Evolutionary conservation across 805 yeast genomes (phyloP).

Genomic region (Ogataea ramenticola): DNA sequence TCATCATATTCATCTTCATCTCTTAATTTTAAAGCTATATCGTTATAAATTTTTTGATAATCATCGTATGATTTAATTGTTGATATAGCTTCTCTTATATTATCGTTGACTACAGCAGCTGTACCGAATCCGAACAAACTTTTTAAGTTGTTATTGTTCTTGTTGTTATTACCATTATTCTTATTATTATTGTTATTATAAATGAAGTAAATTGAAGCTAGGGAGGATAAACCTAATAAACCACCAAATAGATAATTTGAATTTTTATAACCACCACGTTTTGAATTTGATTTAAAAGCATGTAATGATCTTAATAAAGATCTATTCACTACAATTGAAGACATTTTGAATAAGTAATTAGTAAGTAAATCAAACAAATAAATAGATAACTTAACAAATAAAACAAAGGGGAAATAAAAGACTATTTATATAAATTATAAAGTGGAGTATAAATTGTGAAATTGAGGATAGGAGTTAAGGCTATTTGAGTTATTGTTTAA

Average conservation of each 20-base stretch:
- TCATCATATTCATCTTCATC: constrained; percentile 54
- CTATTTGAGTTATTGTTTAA: no score
- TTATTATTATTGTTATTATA: constrained; percentile 15
- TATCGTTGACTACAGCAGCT: constrained; percentile 28
- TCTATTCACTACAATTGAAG: background rate
- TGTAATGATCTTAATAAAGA: background rate
- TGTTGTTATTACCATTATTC: constrained; percentile 10
- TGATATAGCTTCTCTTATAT: constrained; percentile 25
- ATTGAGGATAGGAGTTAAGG: no score
- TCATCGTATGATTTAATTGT: constrained; percentile 36
- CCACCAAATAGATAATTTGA: no score
- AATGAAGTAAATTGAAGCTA: constrained; percentile 22
- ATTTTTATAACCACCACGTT: no score
- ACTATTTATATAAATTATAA: no score
- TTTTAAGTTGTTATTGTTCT: constrained; percentile 8
- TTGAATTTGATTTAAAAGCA: background rate
- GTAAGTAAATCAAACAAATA: background rate
- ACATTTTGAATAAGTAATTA: background rate
- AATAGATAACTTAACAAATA: no score
- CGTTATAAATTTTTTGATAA: constrained; percentile 64
- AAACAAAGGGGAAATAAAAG: background rate
- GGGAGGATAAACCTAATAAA: constrained; percentile 9
- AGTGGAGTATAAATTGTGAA: no score
- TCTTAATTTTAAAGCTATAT: constrained; percentile 54
- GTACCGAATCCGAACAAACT: constrained; percentile 25